phyloP scores from a whole-genome alignment of 768 basidiomycete genomes.

The Mycena polygramma region DNA sequence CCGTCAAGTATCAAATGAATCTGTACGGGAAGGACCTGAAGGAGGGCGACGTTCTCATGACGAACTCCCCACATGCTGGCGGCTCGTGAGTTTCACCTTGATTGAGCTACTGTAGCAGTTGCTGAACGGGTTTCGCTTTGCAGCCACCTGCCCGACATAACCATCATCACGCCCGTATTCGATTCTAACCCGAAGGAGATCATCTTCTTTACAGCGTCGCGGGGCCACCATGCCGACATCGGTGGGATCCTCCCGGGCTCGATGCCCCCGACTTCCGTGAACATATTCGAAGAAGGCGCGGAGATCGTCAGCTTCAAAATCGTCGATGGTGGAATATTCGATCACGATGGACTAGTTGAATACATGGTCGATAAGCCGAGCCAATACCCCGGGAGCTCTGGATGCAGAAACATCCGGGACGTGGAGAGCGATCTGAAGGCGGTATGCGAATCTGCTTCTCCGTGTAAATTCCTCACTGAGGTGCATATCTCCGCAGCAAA shows the following conservation, averaged over 20 bases:
- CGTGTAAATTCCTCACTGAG: slow-evolving; percentile 13
- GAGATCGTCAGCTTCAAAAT: slow-evolving; percentile 93
- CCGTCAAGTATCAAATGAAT: slow-evolving; percentile 92
- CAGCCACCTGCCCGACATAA: slow-evolving; percentile 86
- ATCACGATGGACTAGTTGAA: slow-evolving; percentile 78
- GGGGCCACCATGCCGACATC: slow-evolving; percentile 95
- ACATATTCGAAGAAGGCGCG: slow-evolving; percentile 95
- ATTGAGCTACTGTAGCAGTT: slow-evolving; percentile 19
- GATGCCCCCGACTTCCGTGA: slow-evolving; percentile 95
- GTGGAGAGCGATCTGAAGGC: slow-evolving; percentile 95
- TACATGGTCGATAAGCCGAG: slow-evolving; percentile 88
- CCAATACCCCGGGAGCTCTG: slow-evolving; percentile 86
- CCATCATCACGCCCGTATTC: slow-evolving; percentile 95
- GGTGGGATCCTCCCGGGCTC: slow-evolving; percentile 93
- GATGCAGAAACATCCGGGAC: slow-evolving; percentile 88
- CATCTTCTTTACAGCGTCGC: slow-evolving; percentile 93
- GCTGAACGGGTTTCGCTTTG: slow-evolving; percentile 1
- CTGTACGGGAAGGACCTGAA: slow-evolving; percentile 77
- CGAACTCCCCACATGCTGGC: slow-evolving; percentile 90
- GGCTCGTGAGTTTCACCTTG: slow-evolving; percentile 74
- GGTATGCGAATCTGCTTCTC: slow-evolving; percentile 44
- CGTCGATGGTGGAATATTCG: slow-evolving; percentile 85
- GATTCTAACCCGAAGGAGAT: slow-evolving; percentile 72
- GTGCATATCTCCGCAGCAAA: slow-evolving; percentile 69
- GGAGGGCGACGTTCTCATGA: slow-evolving; percentile 94